These are phyloP conservation scores for Xylaria multiplex DNA, from an alignment of 2,329 filamentous ascomycete genomes.

Conservation along the genomic window DNA sequence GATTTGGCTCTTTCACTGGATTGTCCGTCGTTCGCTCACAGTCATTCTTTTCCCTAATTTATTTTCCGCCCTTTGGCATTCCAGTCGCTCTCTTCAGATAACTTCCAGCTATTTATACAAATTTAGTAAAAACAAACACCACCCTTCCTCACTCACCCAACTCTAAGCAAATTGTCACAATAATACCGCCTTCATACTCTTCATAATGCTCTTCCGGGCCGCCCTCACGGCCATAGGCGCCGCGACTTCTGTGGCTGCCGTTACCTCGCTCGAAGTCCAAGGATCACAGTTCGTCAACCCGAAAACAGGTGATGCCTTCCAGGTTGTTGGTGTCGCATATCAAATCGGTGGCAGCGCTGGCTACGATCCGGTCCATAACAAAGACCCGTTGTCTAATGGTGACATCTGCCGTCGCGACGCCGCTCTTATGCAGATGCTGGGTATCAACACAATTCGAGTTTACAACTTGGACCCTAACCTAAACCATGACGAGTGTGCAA, in stretches of 20 bases:
- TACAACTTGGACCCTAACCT: constrained; percentile 74
- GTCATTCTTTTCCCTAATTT: constrained; percentile 22
- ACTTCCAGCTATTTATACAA: constrained; percentile 13
- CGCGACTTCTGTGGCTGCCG: constrained; percentile 64
- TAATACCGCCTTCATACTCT: not conserved
- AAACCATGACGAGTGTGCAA: constrained; percentile 74
- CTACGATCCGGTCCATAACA: constrained; percentile 63
- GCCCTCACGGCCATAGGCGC: constrained; percentile 63
- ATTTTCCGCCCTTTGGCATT: constrained; percentile 23
- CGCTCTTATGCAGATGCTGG: constrained; percentile 71
- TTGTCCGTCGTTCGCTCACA: constrained; percentile 23
- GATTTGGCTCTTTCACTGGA: constrained; percentile 17
- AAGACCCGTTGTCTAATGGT: constrained; percentile 69
- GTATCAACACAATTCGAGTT: constrained; percentile 75
- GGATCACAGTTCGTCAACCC: constrained; percentile 70
- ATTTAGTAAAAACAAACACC: constrained; percentile 26
- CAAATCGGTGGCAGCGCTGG: constrained; percentile 73
- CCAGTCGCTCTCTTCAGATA: constrained; percentile 28
- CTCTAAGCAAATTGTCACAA: constrained; percentile 16
- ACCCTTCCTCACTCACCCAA: constrained; percentile 11
- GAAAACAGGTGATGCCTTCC: constrained; percentile 67
- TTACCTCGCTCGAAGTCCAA: constrained; percentile 65
- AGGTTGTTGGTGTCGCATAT: constrained; percentile 75
- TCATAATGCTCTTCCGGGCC: constrained; percentile 52
- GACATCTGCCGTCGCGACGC: constrained; percentile 71